Evolutionary conservation across 176 grass and related monocot species (phyloP).

Genomic region (Phoenix dactylifera): DNA sequence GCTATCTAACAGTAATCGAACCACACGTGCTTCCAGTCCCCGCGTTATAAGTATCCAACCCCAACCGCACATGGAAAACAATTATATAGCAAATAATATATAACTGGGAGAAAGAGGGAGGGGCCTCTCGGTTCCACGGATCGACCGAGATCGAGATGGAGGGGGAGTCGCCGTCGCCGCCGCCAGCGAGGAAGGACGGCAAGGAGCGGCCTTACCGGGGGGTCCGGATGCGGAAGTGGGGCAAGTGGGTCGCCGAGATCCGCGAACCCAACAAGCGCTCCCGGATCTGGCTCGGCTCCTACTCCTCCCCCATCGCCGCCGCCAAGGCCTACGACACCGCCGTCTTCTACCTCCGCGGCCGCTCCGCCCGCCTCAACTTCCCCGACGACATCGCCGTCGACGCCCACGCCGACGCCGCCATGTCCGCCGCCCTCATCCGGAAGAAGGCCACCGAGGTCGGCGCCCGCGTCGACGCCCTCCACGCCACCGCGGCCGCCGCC

Average conservation of each 20-base stretch:
- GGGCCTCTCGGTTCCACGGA: too few species aligned
- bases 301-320: constrained; percentile 1
- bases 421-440: constrained; percentile 2
- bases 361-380: constrained; percentile 9
- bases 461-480: constrained; percentile 6
- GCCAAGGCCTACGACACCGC: constrained; percentile 9
- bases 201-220: not conserved
- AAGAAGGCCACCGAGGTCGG: constrained; percentile 17
- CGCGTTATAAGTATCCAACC: too few species aligned
- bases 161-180: not conserved
- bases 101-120: too few species aligned
- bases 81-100: too few species aligned
- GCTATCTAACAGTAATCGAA: too few species aligned
- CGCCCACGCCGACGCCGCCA: not conserved
- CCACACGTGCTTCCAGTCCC: too few species aligned
- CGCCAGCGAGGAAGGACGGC: not conserved
- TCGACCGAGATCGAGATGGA: not conserved
- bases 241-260: constrained; percentile 11
- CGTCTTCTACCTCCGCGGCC: constrained; percentile 6
- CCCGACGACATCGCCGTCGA: not conserved
- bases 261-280: constrained; percentile 8
- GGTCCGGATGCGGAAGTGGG: constrained; percentile 12
- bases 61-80: too few species aligned
- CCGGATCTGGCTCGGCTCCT: constrained; percentile 15
- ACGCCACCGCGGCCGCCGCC: not conserved